Evolutionary conservation across 1,284 basidiomycete species (phyloP), one percentile per base, ranked within the genome.

Genomic region (Malassezia obtusa): DNA sequence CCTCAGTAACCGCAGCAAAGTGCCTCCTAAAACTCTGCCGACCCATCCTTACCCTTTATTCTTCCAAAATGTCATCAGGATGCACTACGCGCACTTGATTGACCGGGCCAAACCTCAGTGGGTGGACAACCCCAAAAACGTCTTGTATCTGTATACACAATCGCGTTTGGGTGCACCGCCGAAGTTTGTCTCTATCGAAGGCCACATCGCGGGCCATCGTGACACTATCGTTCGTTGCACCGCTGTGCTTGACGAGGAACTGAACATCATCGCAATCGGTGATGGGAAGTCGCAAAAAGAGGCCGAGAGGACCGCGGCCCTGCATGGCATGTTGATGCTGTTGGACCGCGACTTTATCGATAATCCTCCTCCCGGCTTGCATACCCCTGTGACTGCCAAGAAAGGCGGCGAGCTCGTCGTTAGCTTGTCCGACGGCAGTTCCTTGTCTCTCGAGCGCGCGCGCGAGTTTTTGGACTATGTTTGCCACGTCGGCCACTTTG

Each of bases 391-490:
- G 15, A 14, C 40, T 9, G 45, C 52, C 10, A 50, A 56, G 38
- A 85, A 86, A 61, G 54, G 71, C 62, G 57, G 51, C 40, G 43
- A 44, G 35, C 40, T 38, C 3, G 31, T 48, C 49, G 26, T 39
- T 30, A 55, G 61, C 5, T 78, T 94, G 19, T 81, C 82, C 15
- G 84, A 90, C 68, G 83, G 83, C 22, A 79, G 82, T 4, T 64
- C 76, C 24, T 79, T 92, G 60, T 78, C 77, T 7, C 83, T 84
- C 44, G 87, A 90, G 53, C 80, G 81, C 44, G 89, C 89, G 0
- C 82, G 85, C 49, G 83, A 82, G 61, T 96, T 95, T 76, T 90
- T 95, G 84, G 89, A 91, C 63, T 96, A 86, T 70, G 95, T 95
- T 72, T 94, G 89, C 74, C 81, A 83, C 38, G 80, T 83, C 35